Percentiles rank a stretch among this genome's conserved stretches.
Conservation (phyloP, 2,329 filamentous ascomycete species). For the Phialophora tarda region DNA sequence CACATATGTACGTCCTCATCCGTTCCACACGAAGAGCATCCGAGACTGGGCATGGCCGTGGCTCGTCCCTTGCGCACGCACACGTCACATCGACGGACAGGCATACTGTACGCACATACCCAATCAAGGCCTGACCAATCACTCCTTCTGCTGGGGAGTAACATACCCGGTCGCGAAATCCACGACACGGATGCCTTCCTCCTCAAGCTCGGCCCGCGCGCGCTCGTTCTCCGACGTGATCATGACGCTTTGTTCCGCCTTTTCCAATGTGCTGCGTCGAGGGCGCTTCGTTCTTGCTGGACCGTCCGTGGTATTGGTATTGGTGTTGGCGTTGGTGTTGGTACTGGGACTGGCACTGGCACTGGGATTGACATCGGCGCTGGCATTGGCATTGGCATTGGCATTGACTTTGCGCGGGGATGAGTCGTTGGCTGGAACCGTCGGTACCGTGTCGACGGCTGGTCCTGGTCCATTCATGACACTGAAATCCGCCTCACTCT, state of each 20-base stretch:
- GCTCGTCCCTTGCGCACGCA: too few relatives aligned
- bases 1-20: too few relatives aligned
- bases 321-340: too few relatives aligned
- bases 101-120: background rate
- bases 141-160: background rate
- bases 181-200: background rate
- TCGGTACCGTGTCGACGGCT: background rate
- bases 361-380: too few relatives aligned
- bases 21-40: too few relatives aligned
- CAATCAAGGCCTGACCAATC: background rate
- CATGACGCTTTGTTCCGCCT: background rate
- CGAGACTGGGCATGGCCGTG: too few relatives aligned
- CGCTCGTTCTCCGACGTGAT: background rate
- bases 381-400: too few relatives aligned
- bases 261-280: background rate
- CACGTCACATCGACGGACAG: too few relatives aligned
- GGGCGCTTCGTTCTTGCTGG: background rate
- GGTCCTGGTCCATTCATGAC: background rate
- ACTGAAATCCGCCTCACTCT: background rate
- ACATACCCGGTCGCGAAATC: conserved; percentile 7
- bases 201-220: conserved; percentile 4
- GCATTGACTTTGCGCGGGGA: too few relatives aligned
- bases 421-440: too few relatives aligned
- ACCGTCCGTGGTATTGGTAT: background rate
- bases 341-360: background rate